Base-by-base conservation (phyloP, 495 filamentous ascomycete species). In the Tuber microsphaerosporum region DNA sequence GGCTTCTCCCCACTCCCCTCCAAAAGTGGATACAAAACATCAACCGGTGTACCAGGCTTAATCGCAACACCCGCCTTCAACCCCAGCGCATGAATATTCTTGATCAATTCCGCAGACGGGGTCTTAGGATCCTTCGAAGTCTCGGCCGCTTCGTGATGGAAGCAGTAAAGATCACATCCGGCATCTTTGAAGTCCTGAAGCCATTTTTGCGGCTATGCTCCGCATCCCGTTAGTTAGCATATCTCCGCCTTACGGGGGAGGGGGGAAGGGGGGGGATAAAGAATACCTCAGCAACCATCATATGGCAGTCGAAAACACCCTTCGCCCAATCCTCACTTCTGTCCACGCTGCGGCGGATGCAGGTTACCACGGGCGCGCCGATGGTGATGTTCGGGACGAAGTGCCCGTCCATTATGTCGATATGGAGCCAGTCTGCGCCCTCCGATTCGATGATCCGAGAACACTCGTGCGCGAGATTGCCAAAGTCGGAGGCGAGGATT, bases 381-480 rank as follows among this genome's bases (percentile, higher is more conserved):
- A 97, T 97, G 71, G 95, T 98, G 84, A 99, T 93, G 85, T 99
- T 99, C 6, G 95, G 95, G 14, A 99, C 95, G 83, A 99, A 99
- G 84, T 99, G 95, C 74, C 96, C 91, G 84, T 98, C 94, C 94
- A 94, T 97, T 84, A 95, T 94, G 84, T 97, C 92, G 79, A 94
- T 88, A 84, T 93, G 91, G 77, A 94, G 88, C 91, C 95, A 97
- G 87, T 97, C 92, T 74, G 94, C 92, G 69, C 93, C 92, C 71
- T 92, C 86, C 37, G 86, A 86, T 6, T 82, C 75, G 77, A 99
- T 97, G 74, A 92, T 97, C 73, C 88, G 86, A 31, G 89, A 88
- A 85, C 95, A 99, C 84, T 92, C 95, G 80, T 87, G 87, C 81
- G 94, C 92, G 68, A 99, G 90, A 74, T 90, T 87, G 79, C 89